A percentile compares a stretch with the other conserved stretches of the same genome.
phyloP scores from a whole-genome alignment of 306 rosid genomes.

The Malus fusca region DNA sequence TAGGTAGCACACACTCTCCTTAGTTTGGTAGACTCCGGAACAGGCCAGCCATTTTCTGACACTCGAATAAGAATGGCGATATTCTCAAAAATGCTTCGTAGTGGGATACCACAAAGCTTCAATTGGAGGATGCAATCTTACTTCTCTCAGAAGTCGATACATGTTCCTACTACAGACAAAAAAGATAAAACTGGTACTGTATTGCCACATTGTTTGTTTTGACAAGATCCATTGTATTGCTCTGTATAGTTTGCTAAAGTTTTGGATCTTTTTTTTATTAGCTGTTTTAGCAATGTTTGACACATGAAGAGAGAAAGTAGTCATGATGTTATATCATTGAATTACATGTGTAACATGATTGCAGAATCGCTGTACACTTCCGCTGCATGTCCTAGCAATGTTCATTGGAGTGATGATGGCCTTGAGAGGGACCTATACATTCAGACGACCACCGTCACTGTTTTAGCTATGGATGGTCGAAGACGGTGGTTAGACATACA shows the following conservation, averaged over 20 bases:
- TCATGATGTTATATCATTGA: background rate
- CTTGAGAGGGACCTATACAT: constrained; percentile 90
- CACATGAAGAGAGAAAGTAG: background rate
- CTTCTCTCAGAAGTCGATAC: constrained; percentile 34
- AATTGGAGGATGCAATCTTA: constrained; percentile 46
- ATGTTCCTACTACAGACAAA: constrained; percentile 31
- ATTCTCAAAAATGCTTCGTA: constrained; percentile 76
- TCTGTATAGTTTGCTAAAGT: background rate
- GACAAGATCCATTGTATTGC: background rate
- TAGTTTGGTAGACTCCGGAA: constrained; percentile 70
- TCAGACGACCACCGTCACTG: constrained; percentile 64
- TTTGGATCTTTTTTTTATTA: background rate
- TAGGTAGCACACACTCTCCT: constrained; percentile 94
- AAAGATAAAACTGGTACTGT: constrained; percentile 58
- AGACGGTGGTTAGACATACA: constrained; percentile 94
- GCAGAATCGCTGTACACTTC: constrained; percentile 52
- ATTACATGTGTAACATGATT: constrained; percentile 11
- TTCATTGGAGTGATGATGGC: constrained; percentile 83
- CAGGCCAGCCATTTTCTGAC: constrained; percentile 67
- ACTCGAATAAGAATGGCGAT: constrained; percentile 52
- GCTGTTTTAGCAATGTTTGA: background rate
- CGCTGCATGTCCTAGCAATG: constrained; percentile 55
- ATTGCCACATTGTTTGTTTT: background rate
- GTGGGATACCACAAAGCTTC: constrained; percentile 71
- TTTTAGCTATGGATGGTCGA: constrained; percentile 99